A percentile compares a stretch with the other conserved stretches of the same genome.
phyloP scores from a whole-genome alignment of 192 early-diverging fungal species.

The Podila verticillata region DNA sequence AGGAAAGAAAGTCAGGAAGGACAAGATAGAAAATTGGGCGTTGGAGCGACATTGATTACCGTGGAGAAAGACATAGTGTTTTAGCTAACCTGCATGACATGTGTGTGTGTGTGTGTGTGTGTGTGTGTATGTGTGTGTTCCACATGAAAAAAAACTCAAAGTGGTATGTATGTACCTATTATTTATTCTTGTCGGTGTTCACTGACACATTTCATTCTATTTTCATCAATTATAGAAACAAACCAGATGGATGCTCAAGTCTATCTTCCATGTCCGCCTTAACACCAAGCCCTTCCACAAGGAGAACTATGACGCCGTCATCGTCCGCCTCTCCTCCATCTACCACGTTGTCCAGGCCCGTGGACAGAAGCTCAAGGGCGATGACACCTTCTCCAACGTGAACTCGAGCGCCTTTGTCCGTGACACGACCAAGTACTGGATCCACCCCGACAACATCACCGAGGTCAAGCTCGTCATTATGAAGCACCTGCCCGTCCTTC shows the following conservation, averaged over 20 bases:
- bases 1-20: no score
- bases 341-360: conserved; percentile 64
- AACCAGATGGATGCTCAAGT: conserved; percentile 74
- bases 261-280: conserved; percentile 82
- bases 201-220: no score
- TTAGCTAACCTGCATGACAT: no score
- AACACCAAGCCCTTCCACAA: conserved; percentile 86
- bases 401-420: conserved; percentile 57
- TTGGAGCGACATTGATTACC: no score
- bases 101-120: no score
- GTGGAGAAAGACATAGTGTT: not conserved
- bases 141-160: no score
- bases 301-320: conserved; percentile 84
- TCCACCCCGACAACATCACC: conserved; percentile 94
- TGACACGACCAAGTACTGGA: conserved; percentile 94
- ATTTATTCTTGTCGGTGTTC: no score
- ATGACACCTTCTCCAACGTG: conserved; percentile 28
- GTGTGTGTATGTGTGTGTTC: no score
- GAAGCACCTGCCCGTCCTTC: conserved; percentile 89
- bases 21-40: not conserved
- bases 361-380: conserved; percentile 43
- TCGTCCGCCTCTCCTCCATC: conserved; percentile 84
- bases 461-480: conserved; percentile 93
- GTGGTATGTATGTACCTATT: no score
- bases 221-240: conserved; percentile 35